A percentile compares a stretch with the other conserved stretches of the same genome.
These are phyloP conservation scores for Suhomyces bribrorum DNA, from an alignment of 1,139 yeast genomes.

Conservation along the genomic window DNA sequence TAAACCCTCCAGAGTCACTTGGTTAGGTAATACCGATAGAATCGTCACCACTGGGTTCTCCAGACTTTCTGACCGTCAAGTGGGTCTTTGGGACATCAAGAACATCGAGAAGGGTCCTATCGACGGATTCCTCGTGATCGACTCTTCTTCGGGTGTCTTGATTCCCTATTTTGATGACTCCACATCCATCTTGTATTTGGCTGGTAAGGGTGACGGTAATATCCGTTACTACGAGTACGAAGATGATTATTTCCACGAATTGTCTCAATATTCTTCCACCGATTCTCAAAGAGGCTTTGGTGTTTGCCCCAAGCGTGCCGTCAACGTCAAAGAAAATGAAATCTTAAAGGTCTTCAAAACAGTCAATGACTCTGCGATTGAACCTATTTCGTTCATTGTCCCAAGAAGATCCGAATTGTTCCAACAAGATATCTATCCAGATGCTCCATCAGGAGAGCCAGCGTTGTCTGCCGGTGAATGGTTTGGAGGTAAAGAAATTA, in stretches of 20 bases:
- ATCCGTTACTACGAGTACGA: slow-evolving; percentile 89
- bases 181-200: slow-evolving; percentile 78
- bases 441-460: slow-evolving; percentile 77
- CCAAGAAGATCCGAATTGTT: slow-evolving; percentile 93
- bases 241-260: slow-evolving; percentile 74
- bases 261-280: slow-evolving; percentile 82
- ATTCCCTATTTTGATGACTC: slow-evolving; percentile 88
- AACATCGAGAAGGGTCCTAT: slow-evolving; percentile 79
- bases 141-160: slow-evolving; percentile 88
- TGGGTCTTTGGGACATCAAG: slow-evolving; percentile 87
- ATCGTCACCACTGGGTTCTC: slow-evolving; percentile 96
- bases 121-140: slow-evolving; percentile 83
- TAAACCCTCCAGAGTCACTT: slow-evolving; percentile 79
- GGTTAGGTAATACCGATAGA: slow-evolving; percentile 88
- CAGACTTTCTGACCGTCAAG: slow-evolving; percentile 87
- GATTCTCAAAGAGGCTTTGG: slow-evolving; percentile 98
- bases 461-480: slow-evolving; percentile 81
- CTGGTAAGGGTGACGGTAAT: slow-evolving; percentile 98
- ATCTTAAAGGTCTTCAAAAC: slow-evolving; percentile 80
- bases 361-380: slow-evolving; percentile 76
- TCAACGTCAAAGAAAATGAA: slow-evolving; percentile 81
- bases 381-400: slow-evolving; percentile 87
- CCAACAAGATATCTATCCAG: slow-evolving; percentile 91
- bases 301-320: slow-evolving; percentile 77
- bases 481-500: slow-evolving; percentile 71